Conservation (phyloP, 1,284 basidiomycete species). For the Ceratobasidium sp. region DNA sequence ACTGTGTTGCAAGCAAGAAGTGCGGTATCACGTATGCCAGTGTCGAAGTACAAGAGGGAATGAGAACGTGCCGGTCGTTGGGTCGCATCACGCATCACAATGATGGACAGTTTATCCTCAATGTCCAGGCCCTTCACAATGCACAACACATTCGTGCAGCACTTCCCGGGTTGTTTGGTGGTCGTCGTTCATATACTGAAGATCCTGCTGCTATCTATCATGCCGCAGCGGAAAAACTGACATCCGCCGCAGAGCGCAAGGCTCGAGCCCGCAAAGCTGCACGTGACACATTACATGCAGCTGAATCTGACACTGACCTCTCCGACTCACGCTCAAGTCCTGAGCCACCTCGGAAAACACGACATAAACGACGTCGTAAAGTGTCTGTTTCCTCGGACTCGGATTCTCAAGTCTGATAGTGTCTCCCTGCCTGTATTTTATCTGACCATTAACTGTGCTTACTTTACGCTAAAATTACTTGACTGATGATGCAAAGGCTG, state of each 20-base stretch:
- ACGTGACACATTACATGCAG: background rate
- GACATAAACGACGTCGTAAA: background rate
- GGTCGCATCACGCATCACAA: background rate
- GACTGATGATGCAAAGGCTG: too few species aligned
- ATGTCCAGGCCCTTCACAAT: conserved; percentile 18
- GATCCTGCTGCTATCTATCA: background rate
- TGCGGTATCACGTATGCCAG: background rate
- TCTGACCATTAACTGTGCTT: too few species aligned
- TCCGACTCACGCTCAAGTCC: background rate
- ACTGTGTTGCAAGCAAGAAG: background rate
- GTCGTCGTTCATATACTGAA: background rate
- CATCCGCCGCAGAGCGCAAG: conserved; percentile 1
- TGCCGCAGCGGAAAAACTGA: background rate
- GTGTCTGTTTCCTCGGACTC: background rate
- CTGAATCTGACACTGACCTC: background rate
- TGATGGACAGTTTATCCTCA: background rate
- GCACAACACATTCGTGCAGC: background rate
- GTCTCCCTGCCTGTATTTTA: too few species aligned
- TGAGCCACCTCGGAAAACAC: background rate
- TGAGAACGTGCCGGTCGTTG: background rate
- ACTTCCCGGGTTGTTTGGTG: background rate
- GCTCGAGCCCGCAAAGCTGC: conserved; percentile 13
- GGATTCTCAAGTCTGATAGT: too few species aligned
- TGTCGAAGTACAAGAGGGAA: background rate
- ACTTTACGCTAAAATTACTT: too few species aligned